phyloP scores from a whole-genome alignment of 2,329 filamentous ascomycete genomes.

The Lasiodiplodia citricola region DNA sequence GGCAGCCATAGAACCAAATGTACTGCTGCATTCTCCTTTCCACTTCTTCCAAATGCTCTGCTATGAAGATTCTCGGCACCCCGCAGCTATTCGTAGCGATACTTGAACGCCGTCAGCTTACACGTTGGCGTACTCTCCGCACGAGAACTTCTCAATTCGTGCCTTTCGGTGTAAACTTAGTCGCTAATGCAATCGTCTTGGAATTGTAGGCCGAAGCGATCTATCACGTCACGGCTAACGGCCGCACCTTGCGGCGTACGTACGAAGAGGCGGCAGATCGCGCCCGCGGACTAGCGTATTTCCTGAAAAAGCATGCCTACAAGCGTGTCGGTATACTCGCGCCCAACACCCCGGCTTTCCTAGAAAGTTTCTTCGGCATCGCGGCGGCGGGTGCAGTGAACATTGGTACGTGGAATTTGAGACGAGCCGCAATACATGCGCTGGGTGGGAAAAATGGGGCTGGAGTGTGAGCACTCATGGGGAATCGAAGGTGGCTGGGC shows the following conservation, averaged over 20 bases:
- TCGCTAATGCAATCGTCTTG: neutral
- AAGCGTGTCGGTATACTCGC: slow-evolving; percentile 83
- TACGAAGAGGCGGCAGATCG: slow-evolving; percentile 87
- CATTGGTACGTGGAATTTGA: slow-evolving; percentile 55
- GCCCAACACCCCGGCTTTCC: slow-evolving; percentile 92
- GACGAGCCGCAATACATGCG: neutral
- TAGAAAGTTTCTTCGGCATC: slow-evolving; percentile 89
- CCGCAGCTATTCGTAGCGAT: neutral
- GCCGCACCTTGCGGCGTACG: slow-evolving; percentile 72
- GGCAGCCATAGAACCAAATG: slow-evolving; percentile 83
- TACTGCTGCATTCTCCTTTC: slow-evolving; percentile 39
- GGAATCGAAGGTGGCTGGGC: neutral
- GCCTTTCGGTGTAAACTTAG: neutral
- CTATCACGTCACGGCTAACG: slow-evolving; percentile 82
- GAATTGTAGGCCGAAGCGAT: slow-evolving; percentile 72
- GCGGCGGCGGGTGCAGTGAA: slow-evolving; percentile 80
- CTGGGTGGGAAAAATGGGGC: neutral
- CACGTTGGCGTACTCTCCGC: neutral
- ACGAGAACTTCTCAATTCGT: neutral
- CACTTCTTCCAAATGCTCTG: neutral
- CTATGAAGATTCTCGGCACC: neutral
- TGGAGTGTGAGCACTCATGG: neutral
- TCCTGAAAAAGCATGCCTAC: slow-evolving; percentile 73
- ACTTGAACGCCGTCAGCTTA: neutral
- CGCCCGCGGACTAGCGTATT: slow-evolving; percentile 86